Evolutionary conservation across 1,284 basidiomycete genomes (phyloP).

Genomic region (Inonotus obliquus): DNA sequence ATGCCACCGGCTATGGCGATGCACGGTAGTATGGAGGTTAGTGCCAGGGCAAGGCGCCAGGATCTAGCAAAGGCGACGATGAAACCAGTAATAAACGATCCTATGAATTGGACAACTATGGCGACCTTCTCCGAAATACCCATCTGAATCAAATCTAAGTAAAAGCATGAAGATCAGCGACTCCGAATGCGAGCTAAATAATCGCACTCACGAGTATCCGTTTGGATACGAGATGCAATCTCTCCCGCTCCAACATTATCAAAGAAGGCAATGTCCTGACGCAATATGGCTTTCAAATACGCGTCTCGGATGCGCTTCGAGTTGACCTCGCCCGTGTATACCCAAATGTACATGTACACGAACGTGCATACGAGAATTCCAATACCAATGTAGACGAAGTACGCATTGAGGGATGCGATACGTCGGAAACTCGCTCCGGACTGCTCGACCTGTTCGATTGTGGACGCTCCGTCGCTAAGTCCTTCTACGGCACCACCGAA

Average conservation of each 20-base stretch:
- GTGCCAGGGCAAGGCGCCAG: conserved; percentile 85
- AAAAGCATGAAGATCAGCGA: background rate
- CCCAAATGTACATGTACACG: conserved; percentile 84
- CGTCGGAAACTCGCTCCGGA: conserved; percentile 49
- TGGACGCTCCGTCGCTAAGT: conserved; percentile 22
- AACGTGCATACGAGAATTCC: conserved; percentile 69
- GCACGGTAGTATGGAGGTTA: conserved; percentile 85
- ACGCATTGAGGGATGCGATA: conserved; percentile 55
- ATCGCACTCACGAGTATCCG: conserved; percentile 62
- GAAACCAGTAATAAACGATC: conserved; percentile 80
- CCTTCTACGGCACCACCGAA: conserved; percentile 40
- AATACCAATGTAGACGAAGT: conserved; percentile 65
- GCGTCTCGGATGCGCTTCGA: conserved; percentile 81
- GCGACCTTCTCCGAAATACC: conserved; percentile 88
- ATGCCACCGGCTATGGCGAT: conserved; percentile 74
- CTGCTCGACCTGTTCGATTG: conserved; percentile 30
- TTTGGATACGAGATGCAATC: conserved; percentile 92
- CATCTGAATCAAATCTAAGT: conserved; percentile 78
- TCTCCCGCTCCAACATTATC: conserved; percentile 94
- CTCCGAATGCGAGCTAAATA: background rate
- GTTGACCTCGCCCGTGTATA: conserved; percentile 86
- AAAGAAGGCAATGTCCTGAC: conserved; percentile 88
- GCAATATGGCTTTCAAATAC: conserved; percentile 72
- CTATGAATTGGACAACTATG: conserved; percentile 55
- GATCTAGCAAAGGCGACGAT: conserved; percentile 63